A percentile compares a stretch with the other conserved stretches of the same genome.
These are phyloP conservation scores for Phytophthora melonis DNA, from an alignment of 352 stramenopile species.

Conservation along the genomic window DNA sequence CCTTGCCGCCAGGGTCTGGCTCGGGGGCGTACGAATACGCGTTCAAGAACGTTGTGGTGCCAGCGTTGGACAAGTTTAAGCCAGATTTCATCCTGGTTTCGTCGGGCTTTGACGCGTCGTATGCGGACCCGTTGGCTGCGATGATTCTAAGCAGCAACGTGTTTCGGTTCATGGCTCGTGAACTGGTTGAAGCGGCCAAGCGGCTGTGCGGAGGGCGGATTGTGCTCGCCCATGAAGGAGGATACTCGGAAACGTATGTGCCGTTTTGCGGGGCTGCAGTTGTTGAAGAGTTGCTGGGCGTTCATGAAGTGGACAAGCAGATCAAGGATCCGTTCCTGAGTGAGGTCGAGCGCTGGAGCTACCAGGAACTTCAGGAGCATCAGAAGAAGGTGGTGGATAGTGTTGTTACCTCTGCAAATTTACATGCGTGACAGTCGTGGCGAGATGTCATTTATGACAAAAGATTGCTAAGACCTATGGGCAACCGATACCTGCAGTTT, in stretches of 20 bases:
- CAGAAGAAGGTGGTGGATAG: conserved; percentile 63
- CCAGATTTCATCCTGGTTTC: conserved; percentile 86
- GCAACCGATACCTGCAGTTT: too few species aligned
- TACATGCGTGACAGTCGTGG: neutral
- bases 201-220: conserved; percentile 60
- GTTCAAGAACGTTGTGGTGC: conserved; percentile 74
- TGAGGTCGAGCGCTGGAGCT: conserved; percentile 75
- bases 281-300: conserved; percentile 71
- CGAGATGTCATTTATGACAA: too few species aligned
- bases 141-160: conserved; percentile 87
- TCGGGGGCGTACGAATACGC: conserved; percentile 75
- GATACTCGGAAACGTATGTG: conserved; percentile 92
- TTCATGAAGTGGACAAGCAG: conserved; percentile 52
- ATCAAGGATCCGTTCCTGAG: conserved; percentile 68
- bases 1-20: conserved; percentile 82
- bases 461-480: too few species aligned
- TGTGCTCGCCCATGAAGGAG: conserved; percentile 84
- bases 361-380: conserved; percentile 80
- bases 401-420: conserved; percentile 19
- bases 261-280: conserved; percentile 90
- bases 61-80: conserved; percentile 71
- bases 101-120: conserved; percentile 82
- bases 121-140: conserved; percentile 79
- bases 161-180: conserved; percentile 74
- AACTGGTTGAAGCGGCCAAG: conserved; percentile 57